Percentiles rank a stretch among this genome's conserved stretches.
phyloP scores from a whole-genome alignment of 1,284 basidiomycete genomes.

The Testicularia cyperi region DNA sequence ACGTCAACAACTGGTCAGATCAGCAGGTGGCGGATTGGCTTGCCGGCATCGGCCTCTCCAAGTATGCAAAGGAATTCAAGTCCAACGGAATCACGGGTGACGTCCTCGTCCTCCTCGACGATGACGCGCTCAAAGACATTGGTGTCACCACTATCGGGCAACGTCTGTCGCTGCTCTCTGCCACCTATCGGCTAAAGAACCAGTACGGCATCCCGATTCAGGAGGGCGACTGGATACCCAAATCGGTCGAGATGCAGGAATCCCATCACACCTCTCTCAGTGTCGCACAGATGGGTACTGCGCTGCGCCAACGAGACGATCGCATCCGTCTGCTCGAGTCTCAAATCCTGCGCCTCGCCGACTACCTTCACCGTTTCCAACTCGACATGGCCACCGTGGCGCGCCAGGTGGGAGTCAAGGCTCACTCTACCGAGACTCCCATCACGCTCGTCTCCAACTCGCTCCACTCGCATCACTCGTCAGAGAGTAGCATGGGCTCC shows the following conservation, averaged over 20 bases:
- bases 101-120: conserved; percentile 54
- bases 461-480: conserved; percentile 17
- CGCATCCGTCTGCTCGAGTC: conserved; percentile 53
- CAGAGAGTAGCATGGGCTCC: conserved; percentile 14
- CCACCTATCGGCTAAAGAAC: conserved; percentile 52
- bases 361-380: conserved; percentile 47
- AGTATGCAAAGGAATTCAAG: conserved; percentile 36
- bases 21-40: conserved; percentile 50
- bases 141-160: conserved; percentile 55
- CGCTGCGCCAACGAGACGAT: conserved; percentile 47
- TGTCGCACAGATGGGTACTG: conserved; percentile 17
- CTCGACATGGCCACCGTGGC: conserved; percentile 46
- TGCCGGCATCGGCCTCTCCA: conserved; percentile 27
- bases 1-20: conserved; percentile 49
- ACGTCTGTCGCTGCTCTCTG: conserved; percentile 47
- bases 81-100: conserved; percentile 56
- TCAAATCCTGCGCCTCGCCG: conserved; percentile 46
- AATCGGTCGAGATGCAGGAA: conserved; percentile 26
- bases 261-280: conserved; percentile 8
- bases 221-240: conserved; percentile 53
- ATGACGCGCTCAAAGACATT: conserved; percentile 53
- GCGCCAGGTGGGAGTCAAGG: conserved; percentile 35
- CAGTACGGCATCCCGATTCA: conserved; percentile 52
- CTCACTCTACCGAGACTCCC: conserved; percentile 29
- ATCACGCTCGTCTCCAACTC: conserved; percentile 36